Conservation (phyloP, 352 stramenopile species). For the Blastocystis sp. region DNA sequence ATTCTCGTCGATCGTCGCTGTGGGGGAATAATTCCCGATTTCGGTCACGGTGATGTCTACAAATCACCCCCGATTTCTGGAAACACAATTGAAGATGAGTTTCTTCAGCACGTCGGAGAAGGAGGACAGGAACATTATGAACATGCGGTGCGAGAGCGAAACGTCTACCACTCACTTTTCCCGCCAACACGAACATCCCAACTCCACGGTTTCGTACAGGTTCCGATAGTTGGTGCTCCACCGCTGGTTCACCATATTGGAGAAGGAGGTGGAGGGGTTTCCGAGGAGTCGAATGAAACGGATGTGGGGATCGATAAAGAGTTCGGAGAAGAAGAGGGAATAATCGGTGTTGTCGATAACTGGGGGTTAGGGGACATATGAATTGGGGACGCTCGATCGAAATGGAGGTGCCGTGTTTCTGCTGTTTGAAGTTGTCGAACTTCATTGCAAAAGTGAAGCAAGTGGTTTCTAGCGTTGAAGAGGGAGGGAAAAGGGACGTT, state of each 20-base stretch:
- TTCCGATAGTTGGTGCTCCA: background rate
- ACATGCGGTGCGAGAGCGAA: background rate
- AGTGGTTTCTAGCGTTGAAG: background rate
- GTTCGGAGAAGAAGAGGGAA: background rate
- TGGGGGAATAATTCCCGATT: too few species aligned
- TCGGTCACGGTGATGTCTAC: too few species aligned
- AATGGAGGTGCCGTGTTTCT: background rate
- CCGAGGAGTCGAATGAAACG: background rate
- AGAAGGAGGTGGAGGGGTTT: background rate
- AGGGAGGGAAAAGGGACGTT: background rate
- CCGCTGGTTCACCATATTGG: background rate
- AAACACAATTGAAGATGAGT: too few species aligned
- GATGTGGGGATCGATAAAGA: background rate
- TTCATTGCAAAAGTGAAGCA: background rate
- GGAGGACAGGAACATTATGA: background rate
- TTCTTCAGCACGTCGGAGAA: too few species aligned
- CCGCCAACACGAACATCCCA: background rate
- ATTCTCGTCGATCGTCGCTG: too few species aligned
- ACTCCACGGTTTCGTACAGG: background rate
- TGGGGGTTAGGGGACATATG: background rate
- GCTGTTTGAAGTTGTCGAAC: background rate
- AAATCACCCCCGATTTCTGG: too few species aligned
- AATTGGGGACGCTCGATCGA: background rate
- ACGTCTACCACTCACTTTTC: background rate
- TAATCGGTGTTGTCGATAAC: background rate